phyloP scores from a whole-genome alignment of 805 yeast species.

The Limtongia smithiae region DNA sequence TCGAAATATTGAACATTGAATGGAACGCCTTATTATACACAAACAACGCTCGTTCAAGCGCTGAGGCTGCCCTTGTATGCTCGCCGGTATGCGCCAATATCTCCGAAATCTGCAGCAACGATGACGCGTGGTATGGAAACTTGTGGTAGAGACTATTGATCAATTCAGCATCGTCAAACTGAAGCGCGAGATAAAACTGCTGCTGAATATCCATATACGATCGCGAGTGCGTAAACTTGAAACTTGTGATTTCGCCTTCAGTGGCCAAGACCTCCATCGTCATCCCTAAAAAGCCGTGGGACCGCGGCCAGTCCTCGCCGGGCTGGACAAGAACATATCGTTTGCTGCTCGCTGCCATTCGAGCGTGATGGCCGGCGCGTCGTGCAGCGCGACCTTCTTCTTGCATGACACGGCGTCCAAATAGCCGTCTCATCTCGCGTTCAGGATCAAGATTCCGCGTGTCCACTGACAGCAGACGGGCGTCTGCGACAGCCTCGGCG shows the following conservation, averaged over 20 bases:
- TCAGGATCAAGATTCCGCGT: slow-evolving; percentile 27
- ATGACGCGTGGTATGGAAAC: slow-evolving; percentile 76
- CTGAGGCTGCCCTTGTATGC: slow-evolving; percentile 61
- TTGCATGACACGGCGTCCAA: slow-evolving; percentile 27
- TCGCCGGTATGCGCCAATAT: slow-evolving; percentile 75
- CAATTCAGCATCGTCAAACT: slow-evolving; percentile 71
- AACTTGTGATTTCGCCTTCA: slow-evolving; percentile 45
- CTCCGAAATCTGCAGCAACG: slow-evolving; percentile 73
- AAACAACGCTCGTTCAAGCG: slow-evolving; percentile 72
- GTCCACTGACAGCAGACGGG: slow-evolving; percentile 21
- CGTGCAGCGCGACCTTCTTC: slow-evolving; percentile 13
- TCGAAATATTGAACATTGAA: slow-evolving; percentile 54
- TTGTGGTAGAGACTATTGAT: slow-evolving; percentile 53
- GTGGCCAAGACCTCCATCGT: slow-evolving; percentile 26
- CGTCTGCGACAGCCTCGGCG: slow-evolving; percentile 7
- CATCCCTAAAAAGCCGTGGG: slow-evolving; percentile 15
- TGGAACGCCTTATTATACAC: slow-evolving; percentile 73
- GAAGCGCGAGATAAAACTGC: slow-evolving; percentile 60
- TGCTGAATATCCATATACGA: slow-evolving; percentile 39
- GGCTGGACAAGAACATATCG: slow-evolving; percentile 26
- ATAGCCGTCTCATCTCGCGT: slow-evolving; percentile 26
- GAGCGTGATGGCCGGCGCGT: slow-evolving; percentile 9
- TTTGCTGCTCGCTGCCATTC: slow-evolving; percentile 13
- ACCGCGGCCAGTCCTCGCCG: slow-evolving; percentile 29
- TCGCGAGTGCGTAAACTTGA: slow-evolving; percentile 46